Evolutionary conservation across 306 rosid species (phyloP).

Genomic region (Vicia villosa): DNA sequence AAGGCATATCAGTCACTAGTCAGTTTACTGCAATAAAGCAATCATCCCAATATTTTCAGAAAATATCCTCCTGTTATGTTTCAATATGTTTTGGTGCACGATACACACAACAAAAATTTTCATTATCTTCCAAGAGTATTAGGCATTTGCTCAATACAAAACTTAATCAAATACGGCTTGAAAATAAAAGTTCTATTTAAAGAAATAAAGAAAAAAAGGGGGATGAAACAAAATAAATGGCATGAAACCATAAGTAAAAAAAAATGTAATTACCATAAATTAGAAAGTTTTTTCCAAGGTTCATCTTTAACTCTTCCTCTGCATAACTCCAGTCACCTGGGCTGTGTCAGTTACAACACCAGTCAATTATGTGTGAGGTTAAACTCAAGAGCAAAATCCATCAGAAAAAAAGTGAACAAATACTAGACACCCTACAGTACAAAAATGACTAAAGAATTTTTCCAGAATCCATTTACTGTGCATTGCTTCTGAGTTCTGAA

Average conservation of each 20-base stretch:
- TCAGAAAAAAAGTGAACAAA: conserved; percentile 26
- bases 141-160: conserved; percentile 3
- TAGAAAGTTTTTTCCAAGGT: conserved; percentile 71
- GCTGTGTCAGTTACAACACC: conserved; percentile 56
- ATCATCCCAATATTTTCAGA: background rate
- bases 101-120: conserved; percentile 14
- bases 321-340: conserved; percentile 83
- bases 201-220: background rate
- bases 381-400: conserved; percentile 20
- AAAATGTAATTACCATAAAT: conserved; percentile 58
- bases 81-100: no score
- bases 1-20: no score
- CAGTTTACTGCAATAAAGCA: no score
- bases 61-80: conserved; percentile 15
- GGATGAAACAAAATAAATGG: conserved; percentile 1
- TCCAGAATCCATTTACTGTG: conserved; percentile 9
- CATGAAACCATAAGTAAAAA: conserved; percentile 20
- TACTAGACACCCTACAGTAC: conserved; percentile 2
- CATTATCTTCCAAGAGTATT: conserved; percentile 14
- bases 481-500: conserved; percentile 10
- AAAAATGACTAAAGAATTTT: background rate
- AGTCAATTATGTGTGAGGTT: conserved; percentile 33
- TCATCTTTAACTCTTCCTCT: conserved; percentile 74
- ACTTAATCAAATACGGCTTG: background rate
- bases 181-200: conserved; percentile 10